A percentile compares a stretch with the other conserved stretches of the same genome.
Evolutionary conservation across 169 alveolate genomes (phyloP).

Genomic region (Plasmodium falciparum): DNA sequence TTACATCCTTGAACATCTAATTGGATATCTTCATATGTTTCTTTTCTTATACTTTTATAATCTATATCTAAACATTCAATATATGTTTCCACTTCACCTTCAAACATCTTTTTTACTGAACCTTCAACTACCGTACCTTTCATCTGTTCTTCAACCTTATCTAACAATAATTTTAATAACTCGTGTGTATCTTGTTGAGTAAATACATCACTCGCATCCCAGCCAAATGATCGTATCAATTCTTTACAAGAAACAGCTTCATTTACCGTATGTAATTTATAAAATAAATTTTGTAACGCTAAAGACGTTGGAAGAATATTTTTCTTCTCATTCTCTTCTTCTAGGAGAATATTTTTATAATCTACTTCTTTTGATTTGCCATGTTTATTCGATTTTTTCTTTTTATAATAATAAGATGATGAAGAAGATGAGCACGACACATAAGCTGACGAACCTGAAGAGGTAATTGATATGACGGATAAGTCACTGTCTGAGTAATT

Average conservation of each 20-base stretch:
- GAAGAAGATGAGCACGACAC: constrained; percentile 50
- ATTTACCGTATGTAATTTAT: constrained; percentile 91
- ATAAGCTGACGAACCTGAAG: constrained; percentile 66
- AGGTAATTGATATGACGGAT: constrained; percentile 53
- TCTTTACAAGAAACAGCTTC: constrained; percentile 94
- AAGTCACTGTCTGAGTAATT: constrained; percentile 51
- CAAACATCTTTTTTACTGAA: constrained; percentile 93
- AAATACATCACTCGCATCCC: constrained; percentile 96
- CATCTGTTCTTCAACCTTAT: constrained; percentile 97
- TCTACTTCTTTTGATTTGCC: constrained; percentile 82
- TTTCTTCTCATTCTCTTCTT: constrained; percentile 88
- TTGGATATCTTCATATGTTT: constrained; percentile 93
- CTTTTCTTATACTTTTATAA: constrained; percentile 91
- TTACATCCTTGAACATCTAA: constrained; percentile 94
- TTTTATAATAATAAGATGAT: constrained; percentile 55
- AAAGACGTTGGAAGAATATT: constrained; percentile 87
- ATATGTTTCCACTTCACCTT: constrained; percentile 96
- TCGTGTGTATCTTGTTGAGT: constrained; percentile 98
- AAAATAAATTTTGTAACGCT: constrained; percentile 95
- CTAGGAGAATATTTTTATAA: constrained; percentile 82
- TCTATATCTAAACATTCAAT: constrained; percentile 95
- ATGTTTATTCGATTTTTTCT: constrained; percentile 35
- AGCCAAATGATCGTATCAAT: constrained; percentile 95
- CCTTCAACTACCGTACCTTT: constrained; percentile 96
- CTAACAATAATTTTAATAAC: constrained; percentile 93